phyloP scores from a whole-genome alignment of 2,329 filamentous ascomycete species.

The Aspergillus ruber region DNA sequence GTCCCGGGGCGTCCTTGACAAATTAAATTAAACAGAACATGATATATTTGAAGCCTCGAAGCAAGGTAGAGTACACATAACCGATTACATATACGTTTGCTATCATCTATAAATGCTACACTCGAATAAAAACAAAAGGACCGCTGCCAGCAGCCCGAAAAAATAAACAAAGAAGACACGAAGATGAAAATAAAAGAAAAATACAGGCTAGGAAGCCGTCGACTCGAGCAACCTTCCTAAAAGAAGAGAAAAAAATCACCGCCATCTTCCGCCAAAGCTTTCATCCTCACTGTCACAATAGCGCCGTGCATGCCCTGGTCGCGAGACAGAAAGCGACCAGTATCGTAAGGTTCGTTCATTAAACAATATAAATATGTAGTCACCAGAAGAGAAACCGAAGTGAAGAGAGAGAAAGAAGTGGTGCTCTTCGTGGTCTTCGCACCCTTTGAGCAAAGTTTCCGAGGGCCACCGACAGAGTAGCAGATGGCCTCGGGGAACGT shows the following conservation, averaged over 20 bases:
- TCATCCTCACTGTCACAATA: conserved; percentile 8
- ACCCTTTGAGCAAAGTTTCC: not conserved
- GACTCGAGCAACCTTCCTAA: conserved; percentile 3
- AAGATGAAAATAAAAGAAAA: conserved; percentile 7
- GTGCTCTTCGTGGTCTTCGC: not conserved
- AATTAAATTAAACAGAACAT: not conserved
- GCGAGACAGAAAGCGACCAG: conserved; percentile 16
- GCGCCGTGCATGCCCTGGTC: conserved; percentile 16
- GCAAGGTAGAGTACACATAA: conserved; percentile 3
- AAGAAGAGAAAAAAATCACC: conserved; percentile 5
- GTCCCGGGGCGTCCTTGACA: not conserved
- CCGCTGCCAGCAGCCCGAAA: not conserved
- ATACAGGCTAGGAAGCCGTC: conserved; percentile 13
- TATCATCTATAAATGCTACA: conserved; percentile 14
- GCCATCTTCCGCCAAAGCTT: conserved; percentile 7
- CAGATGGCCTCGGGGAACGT: too few species aligned
- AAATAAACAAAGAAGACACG: not conserved
- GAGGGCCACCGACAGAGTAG: not conserved
- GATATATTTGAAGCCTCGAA: not conserved
- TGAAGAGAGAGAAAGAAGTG: not conserved
- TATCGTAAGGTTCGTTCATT: conserved; percentile 24
- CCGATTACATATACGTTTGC: conserved; percentile 15
- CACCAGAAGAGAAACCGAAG: conserved; percentile 5
- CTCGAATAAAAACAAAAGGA: conserved; percentile 6
- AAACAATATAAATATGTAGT: conserved; percentile 17